Evolutionary conservation across 139 green algal species (phyloP).

Genomic region (Monoraphidium neglectum): DNA sequence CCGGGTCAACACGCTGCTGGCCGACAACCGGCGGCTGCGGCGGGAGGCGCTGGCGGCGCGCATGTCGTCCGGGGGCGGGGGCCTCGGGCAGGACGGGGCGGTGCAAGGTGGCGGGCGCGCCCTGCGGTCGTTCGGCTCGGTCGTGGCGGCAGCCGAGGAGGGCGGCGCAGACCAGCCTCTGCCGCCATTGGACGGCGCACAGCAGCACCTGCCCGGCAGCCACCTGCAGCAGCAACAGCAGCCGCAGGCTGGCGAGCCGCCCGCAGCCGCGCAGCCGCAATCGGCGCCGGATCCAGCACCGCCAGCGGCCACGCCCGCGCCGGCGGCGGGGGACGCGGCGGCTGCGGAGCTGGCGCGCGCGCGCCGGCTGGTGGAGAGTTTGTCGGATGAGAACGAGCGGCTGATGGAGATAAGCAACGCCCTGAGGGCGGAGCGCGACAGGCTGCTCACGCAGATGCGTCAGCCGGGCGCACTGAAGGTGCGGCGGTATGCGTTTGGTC

Average conservation of each 20-base stretch:
- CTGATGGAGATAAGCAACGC: conserved; percentile 79
- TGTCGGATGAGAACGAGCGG: conserved; percentile 58
- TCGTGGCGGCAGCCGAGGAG: too few relatives aligned
- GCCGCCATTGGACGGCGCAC: too few relatives aligned
- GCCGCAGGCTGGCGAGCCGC: background rate
- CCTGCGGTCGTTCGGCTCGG: background rate
- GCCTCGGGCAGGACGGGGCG: background rate
- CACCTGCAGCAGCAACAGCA: conserved; percentile 15
- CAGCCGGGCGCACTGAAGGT: too few relatives aligned
- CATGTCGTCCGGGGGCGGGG: conserved; percentile 3
- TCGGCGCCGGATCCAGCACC: conserved; percentile 6
- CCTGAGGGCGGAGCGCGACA: conserved; percentile 56
- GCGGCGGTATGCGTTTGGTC: too few relatives aligned
- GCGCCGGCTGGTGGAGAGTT: conserved; percentile 11
- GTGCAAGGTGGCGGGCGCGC: background rate
- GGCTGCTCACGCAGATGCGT: conserved; percentile 17
- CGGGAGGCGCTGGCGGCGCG: conserved; percentile 34
- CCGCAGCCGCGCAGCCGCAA: conserved; percentile 1
- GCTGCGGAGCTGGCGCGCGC: conserved; percentile 4
- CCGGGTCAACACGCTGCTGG: conserved; percentile 33
- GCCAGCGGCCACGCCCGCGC: conserved; percentile 18
- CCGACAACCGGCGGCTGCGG: conserved; percentile 40
- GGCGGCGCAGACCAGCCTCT: too few relatives aligned
- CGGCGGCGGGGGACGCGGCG: conserved; percentile 8
- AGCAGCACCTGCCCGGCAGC: too few relatives aligned